Base-by-base conservation (phyloP, 2,329 filamentous ascomycete species). In the Colletotrichum brevisporum region DNA sequence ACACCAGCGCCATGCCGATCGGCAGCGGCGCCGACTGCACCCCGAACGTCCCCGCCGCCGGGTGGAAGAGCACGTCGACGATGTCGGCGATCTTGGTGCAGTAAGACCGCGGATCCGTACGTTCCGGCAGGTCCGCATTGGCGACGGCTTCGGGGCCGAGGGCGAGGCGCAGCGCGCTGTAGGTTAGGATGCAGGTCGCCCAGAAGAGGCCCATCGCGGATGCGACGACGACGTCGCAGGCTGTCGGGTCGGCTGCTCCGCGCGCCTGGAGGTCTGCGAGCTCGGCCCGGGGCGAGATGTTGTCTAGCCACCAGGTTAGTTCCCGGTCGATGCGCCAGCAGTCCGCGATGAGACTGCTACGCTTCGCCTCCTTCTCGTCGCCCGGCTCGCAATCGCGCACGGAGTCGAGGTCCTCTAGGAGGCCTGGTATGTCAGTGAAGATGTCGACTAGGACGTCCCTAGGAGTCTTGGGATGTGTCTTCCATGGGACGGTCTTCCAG, bases 401-500 rank as follows among this genome's bases (percentile, higher is more conserved):
- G 2, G 63, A 31, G 51, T 80, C 78, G 1, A 76, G 53, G 36
- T 74, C 71, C 55, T 77, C 73, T 1, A 78, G 68, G 6, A 78
- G 66, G 8, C 70, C 73, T 1, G 75, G 75, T 0, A 77, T 69
- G 12, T 79, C 77, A 6, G 75, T 75, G 9, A 80, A 64, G 4
- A 79, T 69, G 45, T 79, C 78, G 8, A 75, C 70, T 12, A 80
- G 59, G 24, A 75, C 71, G 52, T 81, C 78, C 24, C 75, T 76
- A 13, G 72, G 59, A 6, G 76, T 71, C 41, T 78, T 80, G 0
- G 77, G 74, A 3, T 71, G 71, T 5, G 68, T 57, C 36, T 72
- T 68, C 78, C 78, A 81, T 0, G 78, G 78, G 18, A 78, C 60
- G 6, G 71, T 77, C 45, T 76, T 76, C 79, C 79, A 81, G 45